These are phyloP conservation scores for Boletus rufocinnamomeus DNA, from an alignment of 768 basidiomycete species.

Conservation along the genomic window DNA sequence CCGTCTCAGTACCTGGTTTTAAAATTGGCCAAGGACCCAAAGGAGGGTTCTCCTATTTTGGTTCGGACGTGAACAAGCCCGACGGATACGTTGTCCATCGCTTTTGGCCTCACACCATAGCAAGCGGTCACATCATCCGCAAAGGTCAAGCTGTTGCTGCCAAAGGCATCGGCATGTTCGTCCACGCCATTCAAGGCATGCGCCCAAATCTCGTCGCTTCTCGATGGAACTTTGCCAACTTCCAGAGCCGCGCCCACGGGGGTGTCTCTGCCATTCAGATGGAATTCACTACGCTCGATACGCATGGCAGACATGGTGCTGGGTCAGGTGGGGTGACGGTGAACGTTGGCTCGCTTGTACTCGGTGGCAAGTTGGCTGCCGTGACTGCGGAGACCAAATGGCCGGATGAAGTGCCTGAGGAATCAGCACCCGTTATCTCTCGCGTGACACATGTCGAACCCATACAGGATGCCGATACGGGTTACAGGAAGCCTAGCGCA, in stretches of 20 bases:
- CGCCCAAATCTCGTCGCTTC: slow-evolving; percentile 91
- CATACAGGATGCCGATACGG: slow-evolving; percentile 73
- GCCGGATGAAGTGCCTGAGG: slow-evolving; percentile 58
- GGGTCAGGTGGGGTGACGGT: slow-evolving; percentile 84
- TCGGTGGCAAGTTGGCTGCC: slow-evolving; percentile 71
- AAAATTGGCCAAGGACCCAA: slow-evolving; percentile 87
- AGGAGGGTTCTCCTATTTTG: slow-evolving; percentile 91
- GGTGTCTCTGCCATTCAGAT: slow-evolving; percentile 89
- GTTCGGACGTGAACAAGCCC: slow-evolving; percentile 61
- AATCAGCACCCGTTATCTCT: slow-evolving; percentile 56
- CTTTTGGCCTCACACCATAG: slow-evolving; percentile 78
- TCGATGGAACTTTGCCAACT: slow-evolving; percentile 94
- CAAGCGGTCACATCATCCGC: slow-evolving; percentile 65
- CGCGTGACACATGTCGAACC: slow-evolving; percentile 64
- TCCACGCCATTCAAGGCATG: slow-evolving; percentile 99
- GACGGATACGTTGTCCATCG: slow-evolving; percentile 89
- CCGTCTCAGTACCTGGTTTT: slow-evolving; percentile 76
- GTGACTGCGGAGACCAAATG: slow-evolving; percentile 82
- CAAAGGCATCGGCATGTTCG: slow-evolving; percentile 78
- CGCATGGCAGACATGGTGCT: slow-evolving; percentile 74
- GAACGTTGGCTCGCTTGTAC: slow-evolving; percentile 83
- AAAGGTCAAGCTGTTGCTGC: slow-evolving; percentile 60
- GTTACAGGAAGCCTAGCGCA: slow-evolving; percentile 71
- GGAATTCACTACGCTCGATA: slow-evolving; percentile 88
- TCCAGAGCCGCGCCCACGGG: slow-evolving; percentile 72